Evolutionary conservation across 139 green algal species (phyloP), one percentile per base, ranked within the genome.

Genomic region (Limnomonas spitsbergensis): DNA sequence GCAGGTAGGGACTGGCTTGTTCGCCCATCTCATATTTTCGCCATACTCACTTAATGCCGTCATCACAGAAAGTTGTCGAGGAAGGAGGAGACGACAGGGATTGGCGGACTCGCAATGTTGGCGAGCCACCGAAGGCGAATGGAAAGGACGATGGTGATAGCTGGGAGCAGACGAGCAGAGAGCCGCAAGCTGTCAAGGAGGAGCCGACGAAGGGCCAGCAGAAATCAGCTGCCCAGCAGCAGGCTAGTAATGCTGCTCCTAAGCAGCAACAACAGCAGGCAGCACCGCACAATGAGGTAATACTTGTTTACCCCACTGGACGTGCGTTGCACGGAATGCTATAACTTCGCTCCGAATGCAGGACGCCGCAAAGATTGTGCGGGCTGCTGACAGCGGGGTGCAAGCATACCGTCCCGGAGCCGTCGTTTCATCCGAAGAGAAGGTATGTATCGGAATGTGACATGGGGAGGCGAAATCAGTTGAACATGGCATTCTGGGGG

Each of bases 361-460:
- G 56, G 56, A 70, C 35, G 40, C 68, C 1, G 38, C 74, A 29
- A 89, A 90, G 56, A 92, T 97, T 39, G 87, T 92, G 37, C 83
- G 79, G 29, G 92, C 92, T 40, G 81, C 87, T 35, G 92, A 95
- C 61, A 20, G 91, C 32, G 92, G 92, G 7, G 81, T 87, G 37
- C 88, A 88, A 31, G 92, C 92, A 2, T 96, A 93, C 87, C 82
- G 81, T 38, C 84, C 87, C 0, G 87, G 82, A 35, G 77, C 74
- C 0, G 38, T 42, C 0, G 42, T 86, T 1, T 81, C 83, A 3
- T 69, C 77, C 20, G 69, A 84, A 14, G 84, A 91, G 40, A 72
- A 75, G 79, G 88, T 87, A 61, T 69, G 80, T 75, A 37, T 37
- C 7, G 42, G 42, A 54, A n/a, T n/a, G n/a, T n/a, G n/a, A n/a